Conservation (phyloP, 352 stramenopile genomes). For the Globisporangium nodosum region DNA sequence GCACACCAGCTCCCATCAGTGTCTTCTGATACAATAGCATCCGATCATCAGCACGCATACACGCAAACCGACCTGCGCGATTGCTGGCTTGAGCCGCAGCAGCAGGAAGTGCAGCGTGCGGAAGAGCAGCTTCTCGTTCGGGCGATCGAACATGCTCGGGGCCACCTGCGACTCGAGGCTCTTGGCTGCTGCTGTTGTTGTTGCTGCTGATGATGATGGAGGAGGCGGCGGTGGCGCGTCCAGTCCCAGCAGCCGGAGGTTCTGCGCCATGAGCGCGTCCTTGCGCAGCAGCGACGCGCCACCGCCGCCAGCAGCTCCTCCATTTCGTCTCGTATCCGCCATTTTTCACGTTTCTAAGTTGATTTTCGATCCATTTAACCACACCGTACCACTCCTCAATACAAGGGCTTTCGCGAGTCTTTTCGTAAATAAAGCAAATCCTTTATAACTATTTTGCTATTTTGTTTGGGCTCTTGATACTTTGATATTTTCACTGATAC, state of each 20-base stretch:
- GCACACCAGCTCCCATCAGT: not conserved
- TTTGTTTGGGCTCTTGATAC: too few species aligned
- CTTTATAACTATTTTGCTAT: too few species aligned
- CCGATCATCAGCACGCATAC: not conserved
- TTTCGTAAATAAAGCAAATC: too few species aligned
- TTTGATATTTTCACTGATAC: too few species aligned
- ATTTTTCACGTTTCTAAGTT: not conserved
- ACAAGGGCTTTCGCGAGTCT: too few species aligned
- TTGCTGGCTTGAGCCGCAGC: slow-evolving; percentile 17
- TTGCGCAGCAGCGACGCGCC: slow-evolving; percentile 18
- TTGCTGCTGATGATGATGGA: not conserved
- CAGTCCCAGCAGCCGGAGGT: slow-evolving; percentile 38
- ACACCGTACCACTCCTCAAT: too few species aligned
- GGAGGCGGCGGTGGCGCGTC: not conserved
- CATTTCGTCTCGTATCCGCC: not conserved
- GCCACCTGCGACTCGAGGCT: slow-evolving; percentile 9
- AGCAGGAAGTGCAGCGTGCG: slow-evolving; percentile 41
- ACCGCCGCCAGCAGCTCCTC: not conserved
- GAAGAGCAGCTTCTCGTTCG: slow-evolving; percentile 55
- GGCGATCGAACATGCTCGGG: slow-evolving; percentile 37
- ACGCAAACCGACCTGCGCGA: slow-evolving; percentile 12
- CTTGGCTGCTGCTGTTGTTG: too few species aligned
- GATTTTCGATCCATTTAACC: too few species aligned
- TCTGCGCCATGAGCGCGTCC: slow-evolving; percentile 41
- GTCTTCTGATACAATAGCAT: not conserved